Base-by-base conservation (phyloP, 352 stramenopile species). In the Pythium vanterpoolii region DNA sequence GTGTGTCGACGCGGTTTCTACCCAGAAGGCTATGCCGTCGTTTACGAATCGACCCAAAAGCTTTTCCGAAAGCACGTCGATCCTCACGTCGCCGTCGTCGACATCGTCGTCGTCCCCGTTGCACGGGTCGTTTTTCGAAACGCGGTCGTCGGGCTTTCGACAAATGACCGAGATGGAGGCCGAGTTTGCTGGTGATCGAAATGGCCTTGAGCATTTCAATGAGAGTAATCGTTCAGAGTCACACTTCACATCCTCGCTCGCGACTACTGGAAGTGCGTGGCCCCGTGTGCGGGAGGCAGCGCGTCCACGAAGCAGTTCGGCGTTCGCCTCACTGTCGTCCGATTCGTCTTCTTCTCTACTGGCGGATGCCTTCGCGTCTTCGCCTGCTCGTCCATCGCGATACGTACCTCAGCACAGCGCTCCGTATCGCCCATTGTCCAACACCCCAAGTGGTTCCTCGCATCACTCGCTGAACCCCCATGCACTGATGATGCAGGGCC, bases 31-130 rank as follows among this genome's bases (percentile, higher is more conserved):
- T 19, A 1, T 27, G 50, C 49, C 27, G 18, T 27, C 38, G 14
- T 42, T 57, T 7, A 16, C 34, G 5, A 60, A 66, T 39, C 74
- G 74, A 10, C 71, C 74, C 9, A 85, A 86, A 57, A 90, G 82
- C 60, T 85, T 80, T 34, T 89, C 77, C 18, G 86, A 80, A 5
- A 85, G 62, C 68, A 77, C 79, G 58, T 79, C 77, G 18, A 64
- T 85, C 55, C 43, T 87, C 45, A 86, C 78, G n/a, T 67, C 56
- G 3, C 87, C 79, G 23, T 82, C 82, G 8, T 86, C 79, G 30
- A 87, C 79, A 23, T 83, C 77, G n/a, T 74, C 83, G 7, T 76
- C 77, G 14, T 87, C 77, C 11, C 82, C 82, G 18, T 55, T 89
- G 44, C 79, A 80, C 46, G 62, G 71, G 23, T 87, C 80, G 6